A percentile compares a stretch with the other conserved stretches of the same genome.
phyloP scores from a whole-genome alignment of 163 green algal species.

The Scenedesmus sp. region DNA sequence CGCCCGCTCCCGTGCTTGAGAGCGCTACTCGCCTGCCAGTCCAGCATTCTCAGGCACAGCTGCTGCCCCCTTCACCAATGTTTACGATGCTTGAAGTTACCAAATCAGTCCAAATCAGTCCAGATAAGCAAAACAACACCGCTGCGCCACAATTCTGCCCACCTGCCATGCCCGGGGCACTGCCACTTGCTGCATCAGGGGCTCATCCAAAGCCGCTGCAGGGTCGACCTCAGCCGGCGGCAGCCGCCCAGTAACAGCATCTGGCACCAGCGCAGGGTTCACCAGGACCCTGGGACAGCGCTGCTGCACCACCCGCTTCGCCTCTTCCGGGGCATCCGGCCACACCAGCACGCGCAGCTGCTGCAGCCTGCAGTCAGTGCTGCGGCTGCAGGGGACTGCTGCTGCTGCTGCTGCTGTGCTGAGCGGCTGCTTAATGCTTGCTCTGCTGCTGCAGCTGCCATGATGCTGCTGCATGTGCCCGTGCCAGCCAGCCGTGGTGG shows the following conservation, averaged over 20 bases:
- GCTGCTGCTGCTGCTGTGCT: conserved; percentile 1
- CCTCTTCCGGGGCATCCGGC: conserved; percentile 9
- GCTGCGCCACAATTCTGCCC: background rate
- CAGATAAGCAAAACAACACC: background rate
- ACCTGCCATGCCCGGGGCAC: conserved; percentile 24
- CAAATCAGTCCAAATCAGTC: too few relatives aligned
- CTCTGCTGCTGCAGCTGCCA: background rate
- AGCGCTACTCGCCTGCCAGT: too few relatives aligned
- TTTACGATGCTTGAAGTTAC: too few relatives aligned
- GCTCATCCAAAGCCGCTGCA: conserved; percentile 15
- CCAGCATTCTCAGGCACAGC: too few relatives aligned
- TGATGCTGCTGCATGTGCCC: background rate
- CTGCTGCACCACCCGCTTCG: conserved; percentile 14
- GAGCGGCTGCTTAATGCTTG: background rate
- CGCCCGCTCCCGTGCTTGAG: too few relatives aligned
- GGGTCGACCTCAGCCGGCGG: conserved; percentile 19
- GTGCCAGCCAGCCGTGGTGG: too few relatives aligned
- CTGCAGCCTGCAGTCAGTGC: conserved; percentile 16
- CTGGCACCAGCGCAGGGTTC: conserved; percentile 25
- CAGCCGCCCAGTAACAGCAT: background rate
- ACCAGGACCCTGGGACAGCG: conserved; percentile 40
- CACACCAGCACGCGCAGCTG: conserved; percentile 41
- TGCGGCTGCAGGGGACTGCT: conserved; percentile 10
- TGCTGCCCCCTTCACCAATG: too few relatives aligned
- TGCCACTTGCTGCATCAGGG: conserved; percentile 12